phyloP scores from a whole-genome alignment of 2,329 filamentous ascomycete genomes.

The Tothia fuscella region DNA sequence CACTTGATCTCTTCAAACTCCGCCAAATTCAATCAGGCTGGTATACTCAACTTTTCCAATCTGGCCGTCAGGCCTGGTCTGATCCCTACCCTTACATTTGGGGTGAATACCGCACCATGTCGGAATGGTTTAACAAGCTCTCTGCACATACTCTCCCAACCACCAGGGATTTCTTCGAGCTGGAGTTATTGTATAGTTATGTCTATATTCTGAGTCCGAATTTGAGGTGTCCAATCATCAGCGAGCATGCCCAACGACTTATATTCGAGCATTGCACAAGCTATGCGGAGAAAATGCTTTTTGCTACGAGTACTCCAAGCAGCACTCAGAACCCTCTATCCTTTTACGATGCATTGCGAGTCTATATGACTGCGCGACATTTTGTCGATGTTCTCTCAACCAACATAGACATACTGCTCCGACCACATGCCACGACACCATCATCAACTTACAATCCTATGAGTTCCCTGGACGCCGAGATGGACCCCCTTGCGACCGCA shows the following conservation, averaged over 20 bases:
- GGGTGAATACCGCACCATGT: slow-evolving; percentile 65
- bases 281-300: slow-evolving; percentile 53
- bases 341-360: slow-evolving; percentile 76
- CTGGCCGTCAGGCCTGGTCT: slow-evolving; percentile 53
- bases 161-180: slow-evolving; percentile 66
- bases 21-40: slow-evolving; percentile 77
- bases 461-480: slow-evolving; percentile 17
- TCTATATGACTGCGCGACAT: slow-evolving; percentile 55
- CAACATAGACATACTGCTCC: slow-evolving; percentile 36
- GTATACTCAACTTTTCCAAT: slow-evolving; percentile 82
- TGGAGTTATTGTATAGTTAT: slow-evolving; percentile 83
- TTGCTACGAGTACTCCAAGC: slow-evolving; percentile 2
- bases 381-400: slow-evolving; percentile 45
- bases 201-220: slow-evolving; percentile 81
- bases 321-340: slow-evolving; percentile 44
- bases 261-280: slow-evolving; percentile 78
- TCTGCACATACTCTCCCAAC: slow-evolving; percentile 51
- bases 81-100: slow-evolving; percentile 62
- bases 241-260: slow-evolving; percentile 63
- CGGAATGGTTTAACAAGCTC: slow-evolving; percentile 68
- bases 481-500: slow-evolving; percentile 27
- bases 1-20: slow-evolving; percentile 67
- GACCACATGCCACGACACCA: slow-evolving; percentile 29
- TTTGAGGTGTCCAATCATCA: slow-evolving; percentile 57
- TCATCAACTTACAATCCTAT: slow-evolving; percentile 21